Evolutionary conservation across 768 basidiomycete genomes (phyloP), one percentile per base, ranked within the genome.

Genomic region (Amanita fuliginea): DNA sequence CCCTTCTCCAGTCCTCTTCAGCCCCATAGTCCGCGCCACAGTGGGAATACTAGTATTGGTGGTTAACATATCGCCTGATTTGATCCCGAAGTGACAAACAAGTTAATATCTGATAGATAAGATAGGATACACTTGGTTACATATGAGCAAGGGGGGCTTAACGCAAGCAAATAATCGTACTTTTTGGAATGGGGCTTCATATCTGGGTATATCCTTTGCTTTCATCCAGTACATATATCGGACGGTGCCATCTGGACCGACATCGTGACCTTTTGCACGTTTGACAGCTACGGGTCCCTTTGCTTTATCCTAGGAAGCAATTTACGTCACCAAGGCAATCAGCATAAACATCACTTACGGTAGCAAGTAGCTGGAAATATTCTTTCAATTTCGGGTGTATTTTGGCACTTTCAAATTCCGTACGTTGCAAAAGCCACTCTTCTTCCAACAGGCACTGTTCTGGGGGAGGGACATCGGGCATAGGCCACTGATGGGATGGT

Each of bases 221-320:
- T 80, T 77, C 82, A 88, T 85, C 89, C 88, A 92, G 57, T 78
- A 86, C 75, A 81, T 78, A 49, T 72, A 73, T 14, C 70, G 68
- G 24, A 73, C 62, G 16, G 64, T 66, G 3, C 82, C 83, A 22
- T 76, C 71, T 24, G 64, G 62, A 2, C 67, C 59, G 16, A 65
- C 55, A 41, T 69, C 64, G 19, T 73, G 62, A 30, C 70, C 70
- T 28, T 61, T 65, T 0, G 78, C 83, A 24, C 67, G 62, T 63
- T 77, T 84, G 49, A 85, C 69, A 18, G 74, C 77, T 49, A 89
- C 78, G 2, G 88, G 88, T 55, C 86, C 86, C 21, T 72, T 69
- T 47, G 65, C 58, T 37, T 85, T 74, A 59, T 87, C 82, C 85
- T 89, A 55, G n/a, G 11, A 21, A 43, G 11, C 13, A 16, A 0